Base-by-base conservation (phyloP, 164 flowering plant genomes). In the Macadamia integrifolia region DNA sequence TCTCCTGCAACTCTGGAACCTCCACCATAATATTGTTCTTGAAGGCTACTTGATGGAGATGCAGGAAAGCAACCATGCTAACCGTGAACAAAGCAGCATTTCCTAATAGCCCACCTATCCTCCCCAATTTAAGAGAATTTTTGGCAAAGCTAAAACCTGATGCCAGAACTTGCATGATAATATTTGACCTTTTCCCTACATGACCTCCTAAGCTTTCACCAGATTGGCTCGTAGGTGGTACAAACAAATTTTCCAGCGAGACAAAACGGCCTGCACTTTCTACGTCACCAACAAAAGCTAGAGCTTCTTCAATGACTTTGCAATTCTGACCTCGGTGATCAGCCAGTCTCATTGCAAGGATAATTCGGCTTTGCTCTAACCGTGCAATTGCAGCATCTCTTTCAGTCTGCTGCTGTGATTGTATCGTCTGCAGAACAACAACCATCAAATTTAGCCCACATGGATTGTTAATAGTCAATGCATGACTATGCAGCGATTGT, bases 371-470 rank as follows among this genome's bases (percentile, higher is more conserved):
- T 72, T 94, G 98, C 68, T 94, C 97, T 65, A 94, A 66, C 49
- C 87, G 87, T 63, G 97, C 97, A 73, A 90, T 76, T 15, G 98
- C 99, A 65, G 88, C 87, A 81, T 92, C 99, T 80, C 90, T 85
- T 76, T 94, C 99, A 29, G 88, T 93, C 58, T 81, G 84, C 69
- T 92, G 97, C 71, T 94, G 98, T 10, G 76, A 74, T 52, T 92
- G 90, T 28, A 92, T 81, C 23, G 94, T 89, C 99, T 46, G 9
- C 9, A 46, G 50, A 46, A 46, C 50, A 46, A 46, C 50, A 3
- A 11, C 50, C 12, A 46, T 46, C 1, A 46, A 46, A 11, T 46
- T 46, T 46, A 46, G 50, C 9, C 50, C 13, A 46, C 50, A 46
- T 3, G 7, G 50, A 46, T 3, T 11, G 13, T 8, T 8, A 11